Evolutionary conservation across 2,329 filamentous ascomycete genomes (phyloP).

Genomic region (Phialophora verrucosa): DNA sequence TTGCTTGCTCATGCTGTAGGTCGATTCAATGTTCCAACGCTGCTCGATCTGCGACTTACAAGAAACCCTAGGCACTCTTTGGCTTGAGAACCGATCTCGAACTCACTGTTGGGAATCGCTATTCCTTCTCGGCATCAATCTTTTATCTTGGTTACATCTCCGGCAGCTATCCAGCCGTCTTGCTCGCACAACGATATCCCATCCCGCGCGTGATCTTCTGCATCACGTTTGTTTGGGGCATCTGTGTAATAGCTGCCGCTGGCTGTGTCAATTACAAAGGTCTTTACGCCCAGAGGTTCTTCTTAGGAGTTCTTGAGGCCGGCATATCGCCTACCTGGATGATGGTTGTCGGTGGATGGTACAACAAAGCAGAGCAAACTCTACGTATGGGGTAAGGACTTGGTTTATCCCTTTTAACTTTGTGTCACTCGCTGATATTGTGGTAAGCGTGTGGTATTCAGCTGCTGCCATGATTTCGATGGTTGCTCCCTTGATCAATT

Average conservation of each 20-base stretch:
- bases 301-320: slow-evolving; percentile 65
- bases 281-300: slow-evolving; percentile 69
- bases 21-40: too few relatives aligned
- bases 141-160: slow-evolving; percentile 46
- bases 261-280: slow-evolving; percentile 58
- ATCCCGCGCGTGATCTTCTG: neutral
- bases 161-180: slow-evolving; percentile 14
- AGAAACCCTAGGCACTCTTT: too few relatives aligned
- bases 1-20: too few relatives aligned
- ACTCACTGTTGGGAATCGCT: slow-evolving; percentile 14
- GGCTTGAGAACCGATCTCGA: too few relatives aligned
- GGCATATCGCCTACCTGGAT: slow-evolving; percentile 70
- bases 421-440: slow-evolving; percentile 61
- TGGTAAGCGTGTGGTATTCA: slow-evolving; percentile 19
- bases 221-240: slow-evolving; percentile 41
- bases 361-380: slow-evolving; percentile 63
- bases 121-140: slow-evolving; percentile 42
- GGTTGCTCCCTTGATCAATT: slow-evolving; percentile 61
- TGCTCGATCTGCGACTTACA: too few relatives aligned
- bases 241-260: slow-evolving; percentile 38
- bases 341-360: slow-evolving; percentile 65
- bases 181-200: slow-evolving; percentile 16
- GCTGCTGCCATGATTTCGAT: neutral
- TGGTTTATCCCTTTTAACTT: too few relatives aligned
- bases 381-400: neutral